Evolutionary conservation across 1,284 basidiomycete species (phyloP).

Genomic region (Ceratobasidium sp.): DNA sequence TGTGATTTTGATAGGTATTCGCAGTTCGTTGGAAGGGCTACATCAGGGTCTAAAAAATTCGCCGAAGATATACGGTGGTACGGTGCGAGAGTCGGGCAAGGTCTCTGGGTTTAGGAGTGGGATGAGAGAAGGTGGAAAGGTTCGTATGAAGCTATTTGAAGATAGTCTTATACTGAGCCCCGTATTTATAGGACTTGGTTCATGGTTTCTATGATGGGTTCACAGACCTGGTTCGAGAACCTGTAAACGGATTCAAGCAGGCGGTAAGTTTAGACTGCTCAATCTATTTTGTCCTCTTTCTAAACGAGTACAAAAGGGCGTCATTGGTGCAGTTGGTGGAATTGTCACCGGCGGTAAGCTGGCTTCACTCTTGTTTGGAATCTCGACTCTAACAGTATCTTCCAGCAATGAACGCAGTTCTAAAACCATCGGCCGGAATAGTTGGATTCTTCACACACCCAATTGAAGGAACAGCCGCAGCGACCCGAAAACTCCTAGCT

Average conservation of each 20-base stretch:
- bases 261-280: too few relatives aligned
- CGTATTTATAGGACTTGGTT: constrained; percentile 54
- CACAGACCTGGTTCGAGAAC: constrained; percentile 67
- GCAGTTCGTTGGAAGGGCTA: constrained; percentile 62
- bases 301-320: constrained; percentile 51
- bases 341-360: constrained; percentile 65
- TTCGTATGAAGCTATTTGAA: constrained; percentile 40
- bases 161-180: not conserved
- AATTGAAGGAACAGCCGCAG: constrained; percentile 62
- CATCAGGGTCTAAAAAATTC: constrained; percentile 66
- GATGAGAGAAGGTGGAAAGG: constrained; percentile 65
- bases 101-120: constrained; percentile 64
- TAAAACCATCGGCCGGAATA: constrained; percentile 56
- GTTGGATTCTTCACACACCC: constrained; percentile 63
- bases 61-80: constrained; percentile 64
- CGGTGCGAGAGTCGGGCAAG: constrained; percentile 60
- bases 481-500: constrained; percentile 57
- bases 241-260: constrained; percentile 65
- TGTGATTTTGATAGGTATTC: constrained; percentile 60
- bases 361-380: not conserved
- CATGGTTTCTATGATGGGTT: constrained; percentile 68
- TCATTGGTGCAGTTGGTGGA: constrained; percentile 66
- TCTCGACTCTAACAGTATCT: not conserved
- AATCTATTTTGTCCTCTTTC: not conserved
- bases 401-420: constrained; percentile 14